Percentiles rank a stretch among this genome's conserved stretches.
phyloP scores from a whole-genome alignment of 1,284 basidiomycete species.

The Cryptococcus sp. region DNA sequence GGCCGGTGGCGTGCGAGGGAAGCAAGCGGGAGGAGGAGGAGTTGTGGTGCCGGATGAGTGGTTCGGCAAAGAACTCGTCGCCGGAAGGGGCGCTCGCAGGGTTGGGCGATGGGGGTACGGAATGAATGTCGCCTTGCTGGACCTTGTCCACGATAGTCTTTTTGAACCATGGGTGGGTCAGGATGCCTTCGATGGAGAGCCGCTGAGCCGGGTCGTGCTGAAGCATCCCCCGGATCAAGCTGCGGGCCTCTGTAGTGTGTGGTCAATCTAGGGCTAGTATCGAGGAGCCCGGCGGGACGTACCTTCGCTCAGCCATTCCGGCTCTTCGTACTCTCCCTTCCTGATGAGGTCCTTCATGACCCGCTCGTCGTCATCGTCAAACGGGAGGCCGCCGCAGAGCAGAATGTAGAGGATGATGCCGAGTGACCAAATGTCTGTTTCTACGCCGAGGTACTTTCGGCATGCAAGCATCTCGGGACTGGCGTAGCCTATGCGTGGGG shows the following conservation, averaged over 20 bases:
- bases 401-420: conserved; percentile 94
- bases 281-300: conserved; percentile 13
- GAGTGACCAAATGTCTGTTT: conserved; percentile 96
- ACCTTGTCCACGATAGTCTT: conserved; percentile 47
- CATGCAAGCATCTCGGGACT: conserved; percentile 92
- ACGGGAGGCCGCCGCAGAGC: conserved; percentile 89
- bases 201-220: conserved; percentile 73
- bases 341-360: conserved; percentile 86
- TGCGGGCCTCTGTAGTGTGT: conserved; percentile 64
- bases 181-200: conserved; percentile 75
- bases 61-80: conserved; percentile 21
- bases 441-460: conserved; percentile 82
- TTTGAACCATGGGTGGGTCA: conserved; percentile 90
- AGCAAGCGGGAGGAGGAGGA: conserved; percentile 2
- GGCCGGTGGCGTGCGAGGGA: conserved; percentile 4
- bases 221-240: conserved; percentile 75
- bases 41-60: conserved; percentile 19
- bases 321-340: conserved; percentile 83
- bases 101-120: conserved; percentile 27
- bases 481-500: conserved; percentile 60
- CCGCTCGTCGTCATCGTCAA: conserved; percentile 92
- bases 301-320: conserved; percentile 85
- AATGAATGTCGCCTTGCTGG: conserved; percentile 26
- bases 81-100: conserved; percentile 26
- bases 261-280: not conserved